Conservation (phyloP, 441 rosid genomes). For the California macrophylla region DNA sequence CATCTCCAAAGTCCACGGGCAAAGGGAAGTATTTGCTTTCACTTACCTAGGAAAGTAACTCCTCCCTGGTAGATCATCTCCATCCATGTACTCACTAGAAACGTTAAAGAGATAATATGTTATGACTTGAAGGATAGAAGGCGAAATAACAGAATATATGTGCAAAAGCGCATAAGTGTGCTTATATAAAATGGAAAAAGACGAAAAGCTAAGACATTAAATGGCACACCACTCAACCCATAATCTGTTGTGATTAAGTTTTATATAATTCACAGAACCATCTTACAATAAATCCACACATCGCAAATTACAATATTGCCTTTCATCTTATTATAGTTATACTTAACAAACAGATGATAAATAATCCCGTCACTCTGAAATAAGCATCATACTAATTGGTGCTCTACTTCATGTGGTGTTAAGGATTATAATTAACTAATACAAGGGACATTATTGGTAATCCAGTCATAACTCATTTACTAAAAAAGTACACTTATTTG, state of each 20-base stretch:
- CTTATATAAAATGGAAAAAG: background rate
- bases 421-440: background rate
- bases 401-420: no score
- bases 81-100: conserved; percentile 46
- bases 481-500: no score
- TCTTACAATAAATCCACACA: background rate
- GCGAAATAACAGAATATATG: background rate
- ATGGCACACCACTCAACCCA: background rate
- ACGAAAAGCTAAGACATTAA: background rate
- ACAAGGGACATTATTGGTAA: background rate
- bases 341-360: background rate
- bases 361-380: background rate
- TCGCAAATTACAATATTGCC: background rate
- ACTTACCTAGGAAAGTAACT: conserved; percentile 74
- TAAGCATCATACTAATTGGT: no score
- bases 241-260: background rate
- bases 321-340: background rate
- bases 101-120: conserved; percentile 18
- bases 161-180: background rate
- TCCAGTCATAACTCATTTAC: background rate
- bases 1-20: conserved; percentile 2
- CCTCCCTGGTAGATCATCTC: conserved; percentile 33
- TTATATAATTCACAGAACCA: background rate
- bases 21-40: conserved; percentile 9
- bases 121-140: conserved; percentile 11